Base-by-base conservation (phyloP, 495 filamentous ascomycete genomes). In the Aspergillus heteromorphus region DNA sequence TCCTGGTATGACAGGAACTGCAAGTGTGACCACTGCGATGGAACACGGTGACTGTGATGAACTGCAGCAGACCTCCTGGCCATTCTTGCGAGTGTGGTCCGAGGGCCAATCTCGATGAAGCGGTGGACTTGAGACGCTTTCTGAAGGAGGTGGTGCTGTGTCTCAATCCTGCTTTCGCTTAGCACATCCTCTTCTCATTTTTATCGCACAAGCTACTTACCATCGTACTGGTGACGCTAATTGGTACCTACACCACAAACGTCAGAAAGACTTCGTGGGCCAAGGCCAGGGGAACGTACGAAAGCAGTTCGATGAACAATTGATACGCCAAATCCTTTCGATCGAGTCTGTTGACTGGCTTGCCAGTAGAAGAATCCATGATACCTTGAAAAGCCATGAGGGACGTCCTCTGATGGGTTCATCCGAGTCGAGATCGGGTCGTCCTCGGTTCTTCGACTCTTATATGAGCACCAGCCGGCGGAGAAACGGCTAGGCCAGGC, bases 161-260 rank as follows among this genome's bases (percentile, higher is more conserved):
- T 97, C 73, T 97, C 95, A 72, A 99, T 97, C 82, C 60, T 63
- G 42, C 19, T 36, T 1, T 34, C 1, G 17, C 0, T 58, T 20
- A 56, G 49, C 14, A 25, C 3, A 10, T 27, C 14, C n/a, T 23
- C 11, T n/a, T 25, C n/a, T 13, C 21, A 49, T 13, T 6, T 4
- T 7, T 14, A 6, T n/a, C 2, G 23, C n/a, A 23, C 3, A 25
- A 6, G 6, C 14, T 45, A 50, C 49, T 51, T 29, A 60, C 60
- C 95, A 99, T 83, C 93, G 84, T 53, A 99, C 93, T 19, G 95
- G 95, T 20, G 90, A 96, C 61, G 95, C 95, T 70, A 99, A 95
- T 71, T 99, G 95, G 74, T 97, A 97, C 21, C 61, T 64, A 51
- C 8, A 34, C 16, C 16, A 34, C 60, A 25, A 64, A 52, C 31